Evolutionary conservation across 164 flowering plant genomes (phyloP), one percentile per base, ranked within the genome.

Genomic region (Malania oleifera): DNA sequence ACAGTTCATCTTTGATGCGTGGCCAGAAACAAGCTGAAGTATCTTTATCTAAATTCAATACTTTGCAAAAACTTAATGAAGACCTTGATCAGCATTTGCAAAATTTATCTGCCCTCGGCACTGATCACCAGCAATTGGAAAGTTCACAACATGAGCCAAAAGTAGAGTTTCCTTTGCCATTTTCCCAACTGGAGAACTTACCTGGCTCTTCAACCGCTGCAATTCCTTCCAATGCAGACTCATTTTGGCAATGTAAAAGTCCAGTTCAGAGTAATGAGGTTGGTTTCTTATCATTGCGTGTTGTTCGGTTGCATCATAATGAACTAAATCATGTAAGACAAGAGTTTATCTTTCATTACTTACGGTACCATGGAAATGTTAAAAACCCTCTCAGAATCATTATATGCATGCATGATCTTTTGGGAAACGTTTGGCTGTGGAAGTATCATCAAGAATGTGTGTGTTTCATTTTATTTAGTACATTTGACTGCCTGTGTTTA

Each of bases 221-320:
- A 48, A 66, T 61, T 55, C 63, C 75, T 34, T 58, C 73, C 53
- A 59, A 71, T 15, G 85, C 78, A 28, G 89, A 87, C 59, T 56
- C 78, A 17, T 72, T 75, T 61, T 86, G 87, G 90, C 80, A 73
- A 46, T 71, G 68, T 70, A 86, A 62, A 73, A 77, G 75, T 70
- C 76, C 82, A 34, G 57, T 25, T 48, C 67, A 73, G 47, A 72
- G 58, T 65, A 76, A 64, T 57, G 80, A 85, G 91, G 91, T 85
- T 69, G 62, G 74, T 1, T 62, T 23, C 3, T 22, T 57, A 10
- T 14, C 18, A 24, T 50, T 56, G 55, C 45, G 13, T 17, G 3
- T 10, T 11, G 29, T 12, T 31, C 35, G 9, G 4, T 31, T 31
- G 35, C 35, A 31, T 9, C 6, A 31, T 31, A 31, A 31, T 31